A percentile compares a stretch with the other conserved stretches of the same genome.
phyloP scores from a whole-genome alignment of 169 alveolate species.

The Eimeria acervulina region DNA sequence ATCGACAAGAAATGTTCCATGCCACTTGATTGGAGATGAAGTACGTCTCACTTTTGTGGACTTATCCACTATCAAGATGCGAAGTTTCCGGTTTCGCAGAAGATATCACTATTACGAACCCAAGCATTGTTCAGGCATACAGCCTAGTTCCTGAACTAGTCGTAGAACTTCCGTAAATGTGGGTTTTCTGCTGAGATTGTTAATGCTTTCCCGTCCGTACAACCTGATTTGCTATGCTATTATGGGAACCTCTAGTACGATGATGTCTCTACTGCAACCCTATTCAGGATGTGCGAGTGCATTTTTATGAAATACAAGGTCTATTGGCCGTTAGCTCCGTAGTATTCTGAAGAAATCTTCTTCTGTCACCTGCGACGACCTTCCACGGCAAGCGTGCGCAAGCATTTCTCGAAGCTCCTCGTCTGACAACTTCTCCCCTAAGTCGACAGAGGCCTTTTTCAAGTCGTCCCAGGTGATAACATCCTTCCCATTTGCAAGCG shows the following conservation, averaged over 20 bases:
- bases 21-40: not conserved
- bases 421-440: conserved; percentile 77
- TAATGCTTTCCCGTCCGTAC: not conserved
- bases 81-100: not conserved
- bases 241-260: not conserved
- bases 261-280: not conserved
- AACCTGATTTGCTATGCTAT: not conserved
- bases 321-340: conserved; percentile 25
- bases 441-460: conserved; percentile 90
- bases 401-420: conserved; percentile 81
- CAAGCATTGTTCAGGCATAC: not conserved
- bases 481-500: conserved; percentile 72
- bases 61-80: not conserved
- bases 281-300: not conserved
- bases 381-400: conserved; percentile 58
- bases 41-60: not conserved
- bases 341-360: conserved; percentile 80
- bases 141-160: not conserved
- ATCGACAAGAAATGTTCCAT: not conserved
- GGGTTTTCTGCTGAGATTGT: not conserved
- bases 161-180: not conserved
- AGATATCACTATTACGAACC: not conserved
- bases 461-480: conserved; percentile 91
- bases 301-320: not conserved
- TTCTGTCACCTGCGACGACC: conserved; percentile 67